Percentiles rank a stretch among this genome's conserved stretches.
Conservation (phyloP, 1,284 basidiomycete species). For the Schizophyllum commune region DNA sequence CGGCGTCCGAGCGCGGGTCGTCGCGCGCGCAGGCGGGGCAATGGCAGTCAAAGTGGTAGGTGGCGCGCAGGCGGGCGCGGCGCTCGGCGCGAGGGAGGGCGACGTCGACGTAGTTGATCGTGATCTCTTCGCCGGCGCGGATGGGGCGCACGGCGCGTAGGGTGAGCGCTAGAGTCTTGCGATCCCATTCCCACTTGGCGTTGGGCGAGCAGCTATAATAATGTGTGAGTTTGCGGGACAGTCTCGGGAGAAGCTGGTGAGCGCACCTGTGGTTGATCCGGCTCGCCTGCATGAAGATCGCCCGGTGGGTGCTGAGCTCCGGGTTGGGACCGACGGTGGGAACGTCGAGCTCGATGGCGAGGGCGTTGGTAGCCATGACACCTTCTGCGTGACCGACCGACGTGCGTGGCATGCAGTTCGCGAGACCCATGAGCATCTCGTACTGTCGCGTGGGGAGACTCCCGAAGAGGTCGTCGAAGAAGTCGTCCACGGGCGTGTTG, state of each 20-base stretch:
- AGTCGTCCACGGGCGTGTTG: constrained; percentile 14
- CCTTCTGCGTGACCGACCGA: constrained; percentile 17
- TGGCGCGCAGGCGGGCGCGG: constrained; percentile 17
- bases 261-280: constrained; percentile 35
- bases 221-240: background rate
- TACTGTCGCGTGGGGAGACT: constrained; percentile 15
- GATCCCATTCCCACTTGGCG: constrained; percentile 31
- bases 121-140: constrained; percentile 31
- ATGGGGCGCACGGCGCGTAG: constrained; percentile 33
- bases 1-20: constrained; percentile 18
- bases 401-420: constrained; percentile 12
- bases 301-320: constrained; percentile 24
- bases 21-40: constrained; percentile 25
- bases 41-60: constrained; percentile 30
- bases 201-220: constrained; percentile 33
- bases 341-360: constrained; percentile 26
- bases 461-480: constrained; percentile 21
- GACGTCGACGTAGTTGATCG: constrained; percentile 29
- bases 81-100: constrained; percentile 20
- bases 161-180: constrained; percentile 24
- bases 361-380: constrained; percentile 27
- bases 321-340: constrained; percentile 14
- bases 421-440: constrained; percentile 17
- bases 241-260: background rate
- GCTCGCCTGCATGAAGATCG: constrained; percentile 28